Conservation (phyloP, 1,284 basidiomycete genomes). For the Phellopilus nigrolimitatus region DNA sequence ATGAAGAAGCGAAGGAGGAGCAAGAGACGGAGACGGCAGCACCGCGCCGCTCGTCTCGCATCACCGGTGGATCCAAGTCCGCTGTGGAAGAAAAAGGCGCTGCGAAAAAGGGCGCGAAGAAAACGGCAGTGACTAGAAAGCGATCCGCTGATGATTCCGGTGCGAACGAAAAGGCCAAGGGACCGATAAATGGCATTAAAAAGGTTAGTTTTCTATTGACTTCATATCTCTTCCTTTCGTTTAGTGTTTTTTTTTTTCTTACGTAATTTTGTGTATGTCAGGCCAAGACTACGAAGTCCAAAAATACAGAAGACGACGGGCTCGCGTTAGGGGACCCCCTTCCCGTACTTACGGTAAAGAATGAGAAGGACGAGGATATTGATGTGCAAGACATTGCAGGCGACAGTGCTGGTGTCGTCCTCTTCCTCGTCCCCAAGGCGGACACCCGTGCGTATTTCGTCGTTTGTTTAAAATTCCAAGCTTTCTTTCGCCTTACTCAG, state of each 20-base stretch:
- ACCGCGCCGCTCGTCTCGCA: constrained; percentile 20
- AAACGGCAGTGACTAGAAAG: constrained; percentile 20
- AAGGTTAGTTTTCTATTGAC: constrained; percentile 5
- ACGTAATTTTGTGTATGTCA: neutral
- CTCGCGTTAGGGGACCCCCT: constrained; percentile 63
- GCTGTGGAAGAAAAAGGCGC: constrained; percentile 21
- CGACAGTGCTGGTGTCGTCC: constrained; percentile 66
- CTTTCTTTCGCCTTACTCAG: neutral
- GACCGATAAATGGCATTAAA: constrained; percentile 9
- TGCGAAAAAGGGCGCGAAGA: constrained; percentile 17
- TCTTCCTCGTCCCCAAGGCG: constrained; percentile 85
- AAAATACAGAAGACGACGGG: constrained; percentile 1
- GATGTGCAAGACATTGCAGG: constrained; percentile 54
- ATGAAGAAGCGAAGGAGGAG: neutral
- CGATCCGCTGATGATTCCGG: constrained; percentile 24
- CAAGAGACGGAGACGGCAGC: constrained; percentile 1
- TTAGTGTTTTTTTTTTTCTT: neutral
- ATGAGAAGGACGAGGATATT: constrained; percentile 72
- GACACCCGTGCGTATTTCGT: constrained; percentile 63
- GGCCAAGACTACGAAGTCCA: constrained; percentile 6
- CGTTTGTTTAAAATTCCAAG: constrained; percentile 1
- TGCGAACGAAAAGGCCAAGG: constrained; percentile 28
- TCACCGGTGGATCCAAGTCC: constrained; percentile 19
- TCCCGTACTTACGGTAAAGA: constrained; percentile 71
- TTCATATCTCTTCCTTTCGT: neutral